Evolutionary conservation across 306 rosid species (phyloP).

Genomic region (Lupinus albus): DNA sequence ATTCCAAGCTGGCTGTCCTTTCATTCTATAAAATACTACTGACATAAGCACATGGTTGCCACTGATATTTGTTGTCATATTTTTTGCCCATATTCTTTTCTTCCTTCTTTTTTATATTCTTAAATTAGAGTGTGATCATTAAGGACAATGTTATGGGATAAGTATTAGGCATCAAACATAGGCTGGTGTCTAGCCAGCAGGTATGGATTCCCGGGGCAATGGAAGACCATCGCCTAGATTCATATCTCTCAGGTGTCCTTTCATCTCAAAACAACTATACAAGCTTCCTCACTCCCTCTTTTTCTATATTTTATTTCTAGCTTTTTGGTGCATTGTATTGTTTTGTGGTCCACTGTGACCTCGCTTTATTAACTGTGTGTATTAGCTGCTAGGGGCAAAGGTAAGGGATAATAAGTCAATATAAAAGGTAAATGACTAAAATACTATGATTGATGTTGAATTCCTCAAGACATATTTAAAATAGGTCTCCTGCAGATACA

Average conservation of each 20-base stretch:
- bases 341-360: no score
- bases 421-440: no score
- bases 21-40: conserved; percentile 46
- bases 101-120: not conserved
- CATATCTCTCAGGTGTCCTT: conserved; percentile 54
- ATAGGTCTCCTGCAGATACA: no score
- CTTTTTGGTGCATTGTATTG: no score
- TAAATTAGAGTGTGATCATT: not conserved
- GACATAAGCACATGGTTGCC: conserved; percentile 66
- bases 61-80: conserved; percentile 35
- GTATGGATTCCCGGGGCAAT: conserved; percentile 47
- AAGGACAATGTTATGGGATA: conserved; percentile 40
- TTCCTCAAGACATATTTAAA: no score
- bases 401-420: no score
- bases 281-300: conserved; percentile 33
- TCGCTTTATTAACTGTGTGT: no score
- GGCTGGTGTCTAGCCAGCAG: conserved; percentile 34
- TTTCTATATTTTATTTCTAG: no score
- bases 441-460: no score
- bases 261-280: conserved; percentile 51
- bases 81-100: not conserved
- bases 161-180: conserved; percentile 46
- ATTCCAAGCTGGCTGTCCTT: conserved; percentile 65
- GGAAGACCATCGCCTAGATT: conserved; percentile 44
- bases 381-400: no score